Base-by-base conservation (phyloP, 2,329 filamentous ascomycete species). In the Sporothrix mexicana region DNA sequence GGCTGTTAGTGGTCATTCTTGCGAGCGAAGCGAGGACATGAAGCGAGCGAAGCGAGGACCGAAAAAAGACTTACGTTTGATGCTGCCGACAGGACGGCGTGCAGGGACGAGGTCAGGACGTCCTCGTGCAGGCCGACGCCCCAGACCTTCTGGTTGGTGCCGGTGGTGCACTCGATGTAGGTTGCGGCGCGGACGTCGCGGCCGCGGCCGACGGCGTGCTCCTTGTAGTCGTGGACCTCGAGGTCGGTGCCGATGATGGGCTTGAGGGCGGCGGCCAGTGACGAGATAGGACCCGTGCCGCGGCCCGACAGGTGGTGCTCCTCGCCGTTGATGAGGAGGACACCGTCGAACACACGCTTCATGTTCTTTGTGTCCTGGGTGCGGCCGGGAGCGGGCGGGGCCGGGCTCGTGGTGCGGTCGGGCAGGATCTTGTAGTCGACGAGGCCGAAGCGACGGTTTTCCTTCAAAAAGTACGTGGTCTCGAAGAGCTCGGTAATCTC, bases 211-310 rank as follows among this genome's bases (percentile, higher is more conserved):
- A 98, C 94, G 41, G 95, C 92, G 83, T 98, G 95, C 82, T 98
- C 96, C 85, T 97, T 97, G 86, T 98, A 98, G 81, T 98, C 94
- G 62, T 91, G 89, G 69, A 98, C 94, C 79, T 98, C 95, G 30
- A 98, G 85, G 79, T 97, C 91, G 75, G 98, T 91, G 73, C 93
- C 93, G 55, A 76, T 71, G 47, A 98, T 83, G 17, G 86, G 86
- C 77, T 89, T 88, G 59, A 99, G 87, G 17, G 95, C 95, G 77
- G 94, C 91, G 1, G 93, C 93, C 79, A 98, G 84, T 75, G 92
- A 93, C 3, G 94, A 98, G 77, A 98, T 93, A 47, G 95, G 94
- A 79, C 95, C 95, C 79, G 95, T 97, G 47, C 95, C 95, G 10
- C 91, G 88, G 74, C 96, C 95, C 45, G 88, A 88, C 74, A 98